Base-by-base conservation (phyloP, 2,329 filamentous ascomycete genomes). In the Tolypocladium sp. region DNA sequence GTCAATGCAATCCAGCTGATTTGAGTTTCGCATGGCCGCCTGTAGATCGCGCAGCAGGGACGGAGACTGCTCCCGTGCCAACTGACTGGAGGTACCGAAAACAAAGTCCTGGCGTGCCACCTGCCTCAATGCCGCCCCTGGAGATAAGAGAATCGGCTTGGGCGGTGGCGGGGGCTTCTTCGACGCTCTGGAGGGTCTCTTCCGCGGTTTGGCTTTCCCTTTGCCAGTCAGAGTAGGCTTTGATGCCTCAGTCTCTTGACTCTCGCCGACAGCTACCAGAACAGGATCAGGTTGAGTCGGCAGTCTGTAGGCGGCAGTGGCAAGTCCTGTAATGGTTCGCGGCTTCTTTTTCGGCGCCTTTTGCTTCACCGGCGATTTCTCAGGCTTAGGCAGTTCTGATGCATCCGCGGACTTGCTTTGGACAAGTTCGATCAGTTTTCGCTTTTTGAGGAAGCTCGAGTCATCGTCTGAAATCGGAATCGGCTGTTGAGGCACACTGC, bases 41-140 rank as follows among this genome's bases (percentile, higher is more conserved):
- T 89, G 84, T 25, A 90, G 71, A 53, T 89, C 82, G 37, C 81
- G 79, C 20, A 90, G 71, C 30, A 86, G 80, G 0, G 81, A 82
- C 0, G 89, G 88, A 0, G 88, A 90, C 41, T 91, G 84, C 59
- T 91, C 89, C 58, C 81, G 76, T 17, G 87, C 88, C 30, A 96
- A 75, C 70, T 96, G 91, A 70, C 91, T 95, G 1, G 89, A 92
- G 0, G 91, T 94, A 1, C 91, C 91, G 72, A 96, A 96, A 0
- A 95, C 74, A 67, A 92, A 90, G 61, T 92, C 85, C 69, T 94
- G 91, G 1, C 82, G 77, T 3, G 82, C 78, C 17, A 89, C 82
- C 64, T 88, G 81, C 57, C 82, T 82, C 51, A 87, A 73, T 1
- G 90, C 91, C 30, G 87, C 82, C 55, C 76, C 77, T 0, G 91